Percentiles rank a stretch among this genome's conserved stretches.
These are phyloP conservation scores for Musa schizocarpa DNA, from an alignment of 176 grass and related monocot genomes.

Conservation along the genomic window DNA sequence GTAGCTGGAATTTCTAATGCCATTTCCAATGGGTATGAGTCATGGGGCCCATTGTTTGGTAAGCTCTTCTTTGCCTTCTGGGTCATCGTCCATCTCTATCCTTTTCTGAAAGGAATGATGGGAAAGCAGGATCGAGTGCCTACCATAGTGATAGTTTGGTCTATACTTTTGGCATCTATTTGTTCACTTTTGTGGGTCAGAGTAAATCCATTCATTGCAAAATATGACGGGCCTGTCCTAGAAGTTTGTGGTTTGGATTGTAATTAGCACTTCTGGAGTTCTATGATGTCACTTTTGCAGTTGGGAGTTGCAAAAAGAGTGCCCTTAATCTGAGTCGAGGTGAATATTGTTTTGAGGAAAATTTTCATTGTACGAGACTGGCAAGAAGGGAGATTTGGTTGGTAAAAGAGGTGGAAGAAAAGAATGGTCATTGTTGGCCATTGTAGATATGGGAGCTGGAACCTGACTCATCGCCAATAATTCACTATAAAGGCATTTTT, in stretches of 20 bases:
- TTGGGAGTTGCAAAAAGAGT: neutral
- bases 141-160: conserved; percentile 40
- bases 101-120: conserved; percentile 46
- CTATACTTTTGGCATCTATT: conserved; percentile 37
- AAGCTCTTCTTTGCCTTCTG: conserved; percentile 39
- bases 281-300: neutral
- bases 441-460: no score
- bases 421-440: no score
- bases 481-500: no score
- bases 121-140: conserved; percentile 39
- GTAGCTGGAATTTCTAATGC: conserved; percentile 33
- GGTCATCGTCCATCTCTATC: conserved; percentile 46
- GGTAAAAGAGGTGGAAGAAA: no score
- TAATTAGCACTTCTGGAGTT: conserved; percentile 6
- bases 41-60: conserved; percentile 39
- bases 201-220: conserved; percentile 34
- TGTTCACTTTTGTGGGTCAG: conserved; percentile 41
- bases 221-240: conserved; percentile 35
- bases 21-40: conserved; percentile 32
- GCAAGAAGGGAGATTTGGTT: no score
- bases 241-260: conserved; percentile 43
- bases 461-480: no score
- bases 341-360: neutral
- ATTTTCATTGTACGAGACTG: no score
- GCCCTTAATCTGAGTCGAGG: neutral